Base-by-base conservation (phyloP, 345 rosid genomes). In the Erodium maritimum region DNA sequence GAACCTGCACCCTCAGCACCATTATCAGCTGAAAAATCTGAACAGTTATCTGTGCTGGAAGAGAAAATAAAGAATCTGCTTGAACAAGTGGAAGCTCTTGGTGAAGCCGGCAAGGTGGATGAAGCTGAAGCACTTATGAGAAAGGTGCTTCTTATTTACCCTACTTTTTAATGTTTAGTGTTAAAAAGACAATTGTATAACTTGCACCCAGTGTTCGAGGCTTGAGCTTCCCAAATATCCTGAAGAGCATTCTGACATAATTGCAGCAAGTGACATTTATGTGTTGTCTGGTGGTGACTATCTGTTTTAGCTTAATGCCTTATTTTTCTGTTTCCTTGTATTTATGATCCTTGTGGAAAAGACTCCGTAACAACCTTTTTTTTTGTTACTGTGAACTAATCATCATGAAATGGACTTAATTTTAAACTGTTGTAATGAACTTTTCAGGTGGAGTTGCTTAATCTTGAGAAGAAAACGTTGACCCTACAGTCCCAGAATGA, bases 101-200 rank as follows among this genome's bases (percentile, higher is more conserved):
- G 99, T 57, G 99, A 94, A 80, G 88, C 83, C 70, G 99, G 97
- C 55, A 90, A 94, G 78, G 97, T 94, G 62, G 99, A 94, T 67
- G 96, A 94, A 82, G 99, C 99, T 71, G 96, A 94, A 80, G 97
- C 97, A 48, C 86, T 93, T 6, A 93, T 93, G 99, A 89, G 85
- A 73, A 93, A 89, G 97, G 99, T 93, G 67, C 5, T 62, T 21
- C 59, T 21, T 37, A 23, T 50, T 52, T 20, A 7, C 42, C 22
- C 33, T 4, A 42, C 19, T 2, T 25, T 12, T 33, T 22, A n/a
- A 23, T 61, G 57, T 13, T 24, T n/a, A 21, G 20, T 42, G 17
- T 42, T 42, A 0, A 42, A 42, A 10, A 42, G 14, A 7, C 48
- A 42, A 42, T 42, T 8, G 12, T 10, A 42, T 10, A 42, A 42